Percentiles rank a stretch among this genome's conserved stretches.
Conservation (phyloP, 352 stramenopile species). For the Globisporangium barbulae region DNA sequence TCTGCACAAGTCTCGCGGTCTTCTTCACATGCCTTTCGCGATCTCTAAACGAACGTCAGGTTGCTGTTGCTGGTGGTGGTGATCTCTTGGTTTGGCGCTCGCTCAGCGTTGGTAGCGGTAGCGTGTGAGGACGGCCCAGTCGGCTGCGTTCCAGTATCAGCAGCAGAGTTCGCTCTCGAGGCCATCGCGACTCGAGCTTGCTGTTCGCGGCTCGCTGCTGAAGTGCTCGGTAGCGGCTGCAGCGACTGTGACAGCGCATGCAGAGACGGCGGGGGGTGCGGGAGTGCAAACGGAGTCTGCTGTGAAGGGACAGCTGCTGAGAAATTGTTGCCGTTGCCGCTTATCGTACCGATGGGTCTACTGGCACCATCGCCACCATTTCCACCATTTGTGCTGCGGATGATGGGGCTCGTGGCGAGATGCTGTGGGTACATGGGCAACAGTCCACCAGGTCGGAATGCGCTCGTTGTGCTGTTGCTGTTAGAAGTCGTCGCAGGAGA, state of each 20-base stretch:
- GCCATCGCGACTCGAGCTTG: background rate
- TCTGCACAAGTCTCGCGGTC: background rate
- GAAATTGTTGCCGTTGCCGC: background rate
- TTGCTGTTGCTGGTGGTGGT: background rate
- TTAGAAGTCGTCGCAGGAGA: background rate
- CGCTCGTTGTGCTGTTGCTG: background rate
- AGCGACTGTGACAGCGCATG: conserved; percentile 12
- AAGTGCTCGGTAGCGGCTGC: conserved; percentile 2
- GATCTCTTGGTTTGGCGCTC: background rate
- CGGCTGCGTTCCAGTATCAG: background rate
- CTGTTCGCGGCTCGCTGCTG: background rate
- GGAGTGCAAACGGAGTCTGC: conserved; percentile 1
- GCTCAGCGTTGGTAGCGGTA: background rate
- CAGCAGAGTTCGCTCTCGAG: background rate
- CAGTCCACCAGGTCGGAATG: background rate
- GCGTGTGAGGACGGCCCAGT: background rate
- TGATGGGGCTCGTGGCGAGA: background rate
- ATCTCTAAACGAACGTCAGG: background rate
- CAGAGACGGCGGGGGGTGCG: conserved; percentile 6
- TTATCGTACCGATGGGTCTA: background rate
- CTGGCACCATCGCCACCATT: background rate
- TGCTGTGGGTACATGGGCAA: background rate
- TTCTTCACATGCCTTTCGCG: background rate
- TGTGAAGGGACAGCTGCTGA: background rate
- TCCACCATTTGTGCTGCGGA: background rate